These are phyloP conservation scores for Apiospora saccharicola DNA, from an alignment of 2,329 filamentous ascomycete genomes.

Conservation along the genomic window DNA sequence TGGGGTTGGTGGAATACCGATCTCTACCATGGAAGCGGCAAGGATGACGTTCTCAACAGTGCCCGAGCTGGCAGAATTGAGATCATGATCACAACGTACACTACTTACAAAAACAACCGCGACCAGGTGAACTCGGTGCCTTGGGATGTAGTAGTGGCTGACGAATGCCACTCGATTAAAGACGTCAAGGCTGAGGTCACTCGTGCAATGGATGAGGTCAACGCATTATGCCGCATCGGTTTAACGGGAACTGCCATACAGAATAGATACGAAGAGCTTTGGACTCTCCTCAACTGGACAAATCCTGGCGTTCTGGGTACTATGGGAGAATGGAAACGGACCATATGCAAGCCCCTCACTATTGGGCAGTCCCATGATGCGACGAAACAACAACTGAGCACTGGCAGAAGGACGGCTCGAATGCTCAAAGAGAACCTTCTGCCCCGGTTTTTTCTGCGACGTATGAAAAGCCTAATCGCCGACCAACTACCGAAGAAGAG, in stretches of 20 bases:
- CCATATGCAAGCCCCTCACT: constrained; percentile 81
- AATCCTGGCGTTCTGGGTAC: constrained; percentile 78
- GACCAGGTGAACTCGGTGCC: constrained; percentile 79
- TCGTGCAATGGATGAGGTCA: constrained; percentile 87
- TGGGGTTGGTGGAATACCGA: constrained; percentile 98
- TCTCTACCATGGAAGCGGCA: constrained; percentile 74
- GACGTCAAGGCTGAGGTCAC: constrained; percentile 79
- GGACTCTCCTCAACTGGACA: constrained; percentile 96
- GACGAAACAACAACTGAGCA: constrained; percentile 80
- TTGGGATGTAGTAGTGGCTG: constrained; percentile 94
- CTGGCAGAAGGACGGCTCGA: constrained; percentile 80
- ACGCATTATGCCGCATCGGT: constrained; percentile 90
- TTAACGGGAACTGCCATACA: constrained; percentile 96
- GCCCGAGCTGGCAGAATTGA: constrained; percentile 81
- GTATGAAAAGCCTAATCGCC: constrained; percentile 92
- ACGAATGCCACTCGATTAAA: constrained; percentile 93
- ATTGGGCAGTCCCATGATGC: constrained; percentile 93
- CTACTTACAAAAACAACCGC: constrained; percentile 83
- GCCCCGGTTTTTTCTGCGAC: constrained; percentile 87
- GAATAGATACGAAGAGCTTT: constrained; percentile 96
- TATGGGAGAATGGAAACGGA: constrained; percentile 77
- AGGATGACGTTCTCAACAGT: constrained; percentile 75
- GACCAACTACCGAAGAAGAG: constrained; percentile 94
- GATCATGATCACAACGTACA: constrained; percentile 93
- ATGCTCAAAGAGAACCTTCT: constrained; percentile 87